Conservation (phyloP, 2,329 filamentous ascomycete species). For the Penicillium corylophilum region DNA sequence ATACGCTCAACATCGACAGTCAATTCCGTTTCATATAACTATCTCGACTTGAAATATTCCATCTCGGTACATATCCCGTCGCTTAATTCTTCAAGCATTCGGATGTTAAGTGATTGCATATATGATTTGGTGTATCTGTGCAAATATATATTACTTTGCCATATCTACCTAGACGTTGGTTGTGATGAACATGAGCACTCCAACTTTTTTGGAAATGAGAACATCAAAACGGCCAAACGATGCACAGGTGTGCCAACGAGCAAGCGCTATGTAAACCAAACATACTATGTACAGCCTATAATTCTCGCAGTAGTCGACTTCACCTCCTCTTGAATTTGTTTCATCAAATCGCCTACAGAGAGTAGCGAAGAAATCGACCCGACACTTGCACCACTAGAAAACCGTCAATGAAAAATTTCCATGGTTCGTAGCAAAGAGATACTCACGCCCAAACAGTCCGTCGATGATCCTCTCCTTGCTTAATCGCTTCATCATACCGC, state of each 20-base stretch:
- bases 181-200: too few species aligned
- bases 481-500: constrained; percentile 16
- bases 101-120: too few species aligned
- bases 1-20: background rate
- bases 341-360: constrained; percentile 12
- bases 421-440: background rate
- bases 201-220: too few species aligned
- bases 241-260: too few species aligned
- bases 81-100: too few species aligned
- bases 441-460: constrained; percentile 24
- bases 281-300: background rate
- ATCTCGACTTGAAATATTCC: too few species aligned
- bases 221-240: too few species aligned
- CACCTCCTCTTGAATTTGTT: constrained; percentile 8
- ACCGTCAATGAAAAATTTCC: background rate
- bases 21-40: too few species aligned
- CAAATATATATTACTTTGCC: too few species aligned
- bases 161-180: too few species aligned
- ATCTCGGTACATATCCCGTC: too few species aligned
- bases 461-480: constrained; percentile 15
- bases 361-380: constrained; percentile 18
- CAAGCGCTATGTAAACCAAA: background rate
- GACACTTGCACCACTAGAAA: constrained; percentile 15
- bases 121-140: too few species aligned
- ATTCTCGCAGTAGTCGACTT: constrained; percentile 6